Evolutionary conservation across 2,329 filamentous ascomycete species (phyloP).

Genomic region (Trichoderma hamatum): DNA sequence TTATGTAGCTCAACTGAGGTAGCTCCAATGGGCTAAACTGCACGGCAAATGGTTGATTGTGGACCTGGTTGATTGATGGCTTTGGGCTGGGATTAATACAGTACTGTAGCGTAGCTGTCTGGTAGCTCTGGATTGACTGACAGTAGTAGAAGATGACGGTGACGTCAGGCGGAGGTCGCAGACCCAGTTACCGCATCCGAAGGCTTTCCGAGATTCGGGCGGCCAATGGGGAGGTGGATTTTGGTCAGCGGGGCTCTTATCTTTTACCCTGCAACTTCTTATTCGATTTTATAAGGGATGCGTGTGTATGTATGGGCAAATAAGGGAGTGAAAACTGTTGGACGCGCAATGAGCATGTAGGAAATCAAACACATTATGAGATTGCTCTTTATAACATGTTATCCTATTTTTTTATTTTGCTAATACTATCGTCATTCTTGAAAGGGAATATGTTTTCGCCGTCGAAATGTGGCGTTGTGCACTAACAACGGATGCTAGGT

Average conservation of each 20-base stretch:
- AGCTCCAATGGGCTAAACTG: too few species aligned
- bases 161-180: slow-evolving; percentile 5
- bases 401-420: neutral
- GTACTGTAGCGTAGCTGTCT: too few species aligned
- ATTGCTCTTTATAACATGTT: neutral
- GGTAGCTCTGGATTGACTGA: neutral
- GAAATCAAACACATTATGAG: neutral
- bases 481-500: neutral
- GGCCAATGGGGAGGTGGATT: neutral
- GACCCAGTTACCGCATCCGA: neutral
- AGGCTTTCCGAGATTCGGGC: slow-evolving; percentile 3
- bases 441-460: neutral
- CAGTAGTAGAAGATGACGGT: neutral
- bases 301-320: neutral
- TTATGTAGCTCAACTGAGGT: neutral
- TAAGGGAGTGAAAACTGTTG: neutral
- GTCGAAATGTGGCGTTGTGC: neutral
- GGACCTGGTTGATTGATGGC: neutral
- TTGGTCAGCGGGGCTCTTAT: slow-evolving; percentile 13
- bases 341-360: neutral
- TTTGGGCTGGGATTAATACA: neutral
- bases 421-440: neutral
- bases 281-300: neutral
- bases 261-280: neutral
- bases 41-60: too few species aligned